A percentile compares a stretch with the other conserved stretches of the same genome.
Evolutionary conservation across 148 eudicot species (phyloP).

Genomic region (Chenopodium quinoa): DNA sequence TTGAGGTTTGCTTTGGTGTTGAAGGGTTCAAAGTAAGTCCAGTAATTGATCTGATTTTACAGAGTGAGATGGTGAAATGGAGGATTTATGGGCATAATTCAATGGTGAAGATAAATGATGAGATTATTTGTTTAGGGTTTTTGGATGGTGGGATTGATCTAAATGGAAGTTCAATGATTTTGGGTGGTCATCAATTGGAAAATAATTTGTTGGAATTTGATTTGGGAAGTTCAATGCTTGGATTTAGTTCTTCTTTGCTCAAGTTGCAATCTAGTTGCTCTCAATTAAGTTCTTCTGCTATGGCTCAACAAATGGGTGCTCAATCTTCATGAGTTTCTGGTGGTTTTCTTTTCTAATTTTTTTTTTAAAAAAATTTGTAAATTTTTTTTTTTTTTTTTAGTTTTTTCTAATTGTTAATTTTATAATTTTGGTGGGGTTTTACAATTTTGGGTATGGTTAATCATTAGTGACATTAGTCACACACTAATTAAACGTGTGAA

Average conservation of each 20-base stretch:
- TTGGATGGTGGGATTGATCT: slow-evolving; percentile 58
- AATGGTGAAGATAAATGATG: slow-evolving; percentile 54
- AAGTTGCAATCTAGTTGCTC: slow-evolving; percentile 40
- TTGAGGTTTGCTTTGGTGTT: slow-evolving; percentile 36
- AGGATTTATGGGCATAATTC: slow-evolving; percentile 53
- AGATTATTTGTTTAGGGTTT: slow-evolving; percentile 64
- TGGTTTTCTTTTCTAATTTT: background rate
- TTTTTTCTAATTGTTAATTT: background rate
- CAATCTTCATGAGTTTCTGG: slow-evolving; percentile 14
- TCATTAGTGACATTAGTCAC: background rate
- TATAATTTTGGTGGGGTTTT: background rate
- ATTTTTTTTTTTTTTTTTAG: slow-evolving; percentile 17
- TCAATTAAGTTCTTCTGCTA: background rate
- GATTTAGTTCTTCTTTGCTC: slow-evolving; percentile 69
- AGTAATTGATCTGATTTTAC: slow-evolving; percentile 61
- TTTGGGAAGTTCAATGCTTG: slow-evolving; percentile 63
- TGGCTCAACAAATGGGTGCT: background rate
- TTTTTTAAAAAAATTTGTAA: background rate
- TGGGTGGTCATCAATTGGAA: slow-evolving; percentile 80
- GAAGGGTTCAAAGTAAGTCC: slow-evolving; percentile 36
- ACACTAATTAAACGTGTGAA: too few species aligned
- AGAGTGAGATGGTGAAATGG: slow-evolving; percentile 90
- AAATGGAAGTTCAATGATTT: slow-evolving; percentile 36
- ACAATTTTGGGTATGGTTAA: background rate
- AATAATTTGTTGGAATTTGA: slow-evolving; percentile 74